Percentiles rank a stretch among this genome's conserved stretches.
Evolutionary conservation across 371 early-diverging fungal species (phyloP).

Genomic region (Blakeslea trispora): DNA sequence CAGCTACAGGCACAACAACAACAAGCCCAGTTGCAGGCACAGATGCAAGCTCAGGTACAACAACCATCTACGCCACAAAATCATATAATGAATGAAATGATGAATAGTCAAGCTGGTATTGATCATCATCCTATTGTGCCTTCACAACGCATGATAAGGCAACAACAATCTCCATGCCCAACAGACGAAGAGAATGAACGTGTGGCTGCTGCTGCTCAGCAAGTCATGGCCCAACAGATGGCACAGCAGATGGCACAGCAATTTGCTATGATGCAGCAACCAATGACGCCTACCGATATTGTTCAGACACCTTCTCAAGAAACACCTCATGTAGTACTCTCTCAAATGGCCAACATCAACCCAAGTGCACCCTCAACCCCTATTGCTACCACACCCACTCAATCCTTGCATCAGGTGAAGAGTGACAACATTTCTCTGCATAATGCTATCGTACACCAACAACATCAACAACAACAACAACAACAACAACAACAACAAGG

Average conservation of each 20-base stretch:
- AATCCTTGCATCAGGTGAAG: constrained; percentile 19
- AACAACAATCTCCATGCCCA: constrained; percentile 6
- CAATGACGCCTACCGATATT: constrained; percentile 3
- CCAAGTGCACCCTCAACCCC: constrained; percentile 7
- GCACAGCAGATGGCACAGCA: constrained; percentile 28
- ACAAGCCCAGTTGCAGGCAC: not conserved
- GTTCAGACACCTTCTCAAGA: constrained; percentile 7
- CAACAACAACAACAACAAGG: constrained; percentile 22
- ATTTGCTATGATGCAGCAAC: constrained; percentile 19
- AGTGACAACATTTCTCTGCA: constrained; percentile 24
- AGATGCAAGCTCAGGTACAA: constrained; percentile 2
- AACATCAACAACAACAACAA: constrained; percentile 24
- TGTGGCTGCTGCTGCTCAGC: constrained; percentile 25
- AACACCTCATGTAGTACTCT: constrained; percentile 26
- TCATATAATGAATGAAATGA: constrained; percentile 13
- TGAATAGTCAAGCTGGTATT: constrained; percentile 9
- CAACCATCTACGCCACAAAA: constrained; percentile 5
- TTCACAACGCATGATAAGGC: constrained; percentile 16
- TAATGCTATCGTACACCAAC: constrained; percentile 29
- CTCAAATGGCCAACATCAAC: constrained; percentile 17
- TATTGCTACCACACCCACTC: not conserved
- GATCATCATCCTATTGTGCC: constrained; percentile 30
- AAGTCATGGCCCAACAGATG: constrained; percentile 30
- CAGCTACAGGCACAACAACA: constrained; percentile 2
- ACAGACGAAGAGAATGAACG: constrained; percentile 22